Conservation (phyloP, 257 asterid genomes). For the Salvia miltiorrhiza region DNA sequence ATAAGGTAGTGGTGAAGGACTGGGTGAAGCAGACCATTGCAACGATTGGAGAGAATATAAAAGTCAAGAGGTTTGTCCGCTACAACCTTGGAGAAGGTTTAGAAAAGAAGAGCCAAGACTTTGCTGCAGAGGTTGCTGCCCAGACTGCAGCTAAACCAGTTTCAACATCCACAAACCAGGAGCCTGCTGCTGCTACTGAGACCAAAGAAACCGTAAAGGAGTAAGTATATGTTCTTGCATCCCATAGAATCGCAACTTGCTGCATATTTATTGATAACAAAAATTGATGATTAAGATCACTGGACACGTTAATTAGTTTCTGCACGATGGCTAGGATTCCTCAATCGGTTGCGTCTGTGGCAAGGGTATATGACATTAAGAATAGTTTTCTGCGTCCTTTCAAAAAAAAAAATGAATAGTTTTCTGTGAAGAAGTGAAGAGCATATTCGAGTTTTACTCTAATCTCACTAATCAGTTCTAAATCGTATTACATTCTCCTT, state of each 20-base stretch:
- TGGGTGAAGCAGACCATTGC: constrained; percentile 95
- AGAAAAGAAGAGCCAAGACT: constrained; percentile 91
- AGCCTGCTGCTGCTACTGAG: constrained; percentile 41
- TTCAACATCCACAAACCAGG: constrained; percentile 48
- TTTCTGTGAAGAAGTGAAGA: neutral
- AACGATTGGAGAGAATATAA: constrained; percentile 88
- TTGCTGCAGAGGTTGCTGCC: constrained; percentile 98
- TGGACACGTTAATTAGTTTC: no score
- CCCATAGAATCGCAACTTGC: neutral
- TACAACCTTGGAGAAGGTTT: constrained; percentile 96
- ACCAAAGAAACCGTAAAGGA: constrained; percentile 47
- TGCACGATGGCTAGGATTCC: no score
- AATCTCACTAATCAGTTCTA: constrained; percentile 1
- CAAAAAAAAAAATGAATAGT: no score
- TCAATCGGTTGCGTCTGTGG: no score
- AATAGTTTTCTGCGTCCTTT: neutral
- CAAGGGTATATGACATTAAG: neutral
- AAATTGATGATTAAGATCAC: neutral
- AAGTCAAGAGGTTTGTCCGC: constrained; percentile 75
- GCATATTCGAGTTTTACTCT: neutral
- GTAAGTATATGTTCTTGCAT: constrained; percentile 45
- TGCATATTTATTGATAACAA: neutral
- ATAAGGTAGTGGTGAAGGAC: constrained; percentile 80
- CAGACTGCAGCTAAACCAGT: constrained; percentile 73
- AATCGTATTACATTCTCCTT: neutral